Conservation (phyloP, 257 asterid genomes). For the Apocynum venetum region DNA sequence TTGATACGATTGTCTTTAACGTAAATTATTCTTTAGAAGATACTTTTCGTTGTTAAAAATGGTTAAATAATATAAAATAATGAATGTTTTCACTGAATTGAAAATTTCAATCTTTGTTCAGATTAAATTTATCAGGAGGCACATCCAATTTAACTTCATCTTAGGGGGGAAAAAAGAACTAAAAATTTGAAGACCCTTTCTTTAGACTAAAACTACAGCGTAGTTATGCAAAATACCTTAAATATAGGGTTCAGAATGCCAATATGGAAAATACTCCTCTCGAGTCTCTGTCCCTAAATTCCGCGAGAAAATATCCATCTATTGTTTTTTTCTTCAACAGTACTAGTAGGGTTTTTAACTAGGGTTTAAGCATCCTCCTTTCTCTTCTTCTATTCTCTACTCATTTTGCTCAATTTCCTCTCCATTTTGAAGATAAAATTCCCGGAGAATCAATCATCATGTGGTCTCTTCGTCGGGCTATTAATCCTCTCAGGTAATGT, state of each 20-base stretch:
- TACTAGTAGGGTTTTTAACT: slow-evolving; percentile 2
- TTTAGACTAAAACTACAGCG: not conserved
- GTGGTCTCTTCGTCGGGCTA: slow-evolving; percentile 72
- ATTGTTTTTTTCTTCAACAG: not conserved
- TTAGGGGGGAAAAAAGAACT: too few relatives aligned
- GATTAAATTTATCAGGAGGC: too few relatives aligned
- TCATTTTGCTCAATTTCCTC: slow-evolving; percentile 3
- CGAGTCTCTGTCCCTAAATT: not conserved
- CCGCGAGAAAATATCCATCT: not conserved
- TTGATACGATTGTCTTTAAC: too few relatives aligned
- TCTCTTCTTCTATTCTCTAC: not conserved
- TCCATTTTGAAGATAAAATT: not conserved
- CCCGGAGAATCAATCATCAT: slow-evolving; percentile 20
- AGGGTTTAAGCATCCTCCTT: slow-evolving; percentile 20
- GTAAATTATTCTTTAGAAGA: too few relatives aligned
- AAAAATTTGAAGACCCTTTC: too few relatives aligned
- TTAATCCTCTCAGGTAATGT: slow-evolving; percentile 51
- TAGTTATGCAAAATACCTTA: not conserved
- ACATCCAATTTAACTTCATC: too few relatives aligned
- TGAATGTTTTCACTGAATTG: too few relatives aligned
- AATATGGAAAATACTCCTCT: not conserved
- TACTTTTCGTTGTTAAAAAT: too few relatives aligned
- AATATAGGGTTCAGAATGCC: not conserved
- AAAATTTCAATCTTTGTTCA: too few relatives aligned
- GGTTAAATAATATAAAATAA: too few relatives aligned